phyloP scores from a whole-genome alignment of 2,329 filamentous ascomycete species.

The Pseudopithomyces maydicus region DNA sequence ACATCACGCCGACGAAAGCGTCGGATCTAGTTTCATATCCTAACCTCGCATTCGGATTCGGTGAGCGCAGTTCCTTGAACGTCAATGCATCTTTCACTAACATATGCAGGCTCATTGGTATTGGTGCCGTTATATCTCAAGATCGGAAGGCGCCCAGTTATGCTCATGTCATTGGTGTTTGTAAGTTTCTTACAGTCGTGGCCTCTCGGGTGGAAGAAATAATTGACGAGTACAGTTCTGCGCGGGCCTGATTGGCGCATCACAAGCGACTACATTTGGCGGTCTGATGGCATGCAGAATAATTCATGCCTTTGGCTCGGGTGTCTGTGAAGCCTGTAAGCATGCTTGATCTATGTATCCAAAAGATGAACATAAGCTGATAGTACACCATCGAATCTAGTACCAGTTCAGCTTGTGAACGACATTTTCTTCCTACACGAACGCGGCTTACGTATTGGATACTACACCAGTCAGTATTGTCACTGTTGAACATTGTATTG shows the following conservation, averaged over 20 bases:
- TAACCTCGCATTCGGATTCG: constrained; percentile 65
- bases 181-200: constrained; percentile 15
- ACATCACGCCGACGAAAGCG: constrained; percentile 56
- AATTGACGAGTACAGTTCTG: constrained; percentile 36
- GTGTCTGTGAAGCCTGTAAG: constrained; percentile 50
- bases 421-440: constrained; percentile 56
- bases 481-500: background rate
- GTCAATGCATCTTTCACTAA: constrained; percentile 14
- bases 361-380: too few relatives aligned
- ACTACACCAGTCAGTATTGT: constrained; percentile 53
- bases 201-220: background rate
- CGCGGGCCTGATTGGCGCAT: constrained; percentile 50
- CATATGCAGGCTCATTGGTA: constrained; percentile 49
- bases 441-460: constrained; percentile 58
- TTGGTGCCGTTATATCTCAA: constrained; percentile 65
- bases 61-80: constrained; percentile 19
- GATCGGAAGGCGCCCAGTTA: constrained; percentile 51
- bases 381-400: too few relatives aligned
- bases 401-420: constrained; percentile 55
- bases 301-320: constrained; percentile 50
- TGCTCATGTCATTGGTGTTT: constrained; percentile 49
- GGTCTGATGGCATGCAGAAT: constrained; percentile 51
- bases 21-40: constrained; percentile 64
- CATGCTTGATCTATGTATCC: too few relatives aligned
- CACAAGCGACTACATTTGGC: constrained; percentile 46